Evolutionary conservation across 768 basidiomycete genomes (phyloP), one percentile per base, ranked within the genome.

Genomic region (Mycena rebaudengoi): DNA sequence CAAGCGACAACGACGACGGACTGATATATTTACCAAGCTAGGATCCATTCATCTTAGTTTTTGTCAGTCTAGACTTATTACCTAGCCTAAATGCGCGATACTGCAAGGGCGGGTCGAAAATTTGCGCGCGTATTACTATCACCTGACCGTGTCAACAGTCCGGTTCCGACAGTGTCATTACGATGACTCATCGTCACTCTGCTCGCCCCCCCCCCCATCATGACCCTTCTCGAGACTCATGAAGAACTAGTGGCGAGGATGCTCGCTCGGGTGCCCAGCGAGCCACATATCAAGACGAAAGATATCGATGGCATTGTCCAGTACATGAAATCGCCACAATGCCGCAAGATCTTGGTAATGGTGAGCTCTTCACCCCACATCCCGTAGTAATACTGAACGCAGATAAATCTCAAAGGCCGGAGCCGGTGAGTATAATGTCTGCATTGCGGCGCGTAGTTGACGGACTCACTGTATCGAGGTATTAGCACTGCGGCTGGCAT

Each of bases 281-380:
- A 48, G 18, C 46, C 46, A n/a, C 16, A 48, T 26, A 48, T 48
- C 46, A 48, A 48, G 46, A 48, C 46, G 16, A 48, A 48, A 30
- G 46, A 48, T 12, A 48, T 48, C 46, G 46, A 48, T n/a, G 46
- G 46, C 46, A 48, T 48, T 29, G 46, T 48, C 29, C 25, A 48
- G 28, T 48, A 48, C 29, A 48, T 48, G 46, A 48, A 48, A 26
- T 48, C 46, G 26, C 46, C 28, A 14, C 28, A 48, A 29, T 48
- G 46, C 46, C 16, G 20, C 8, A 48, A 48, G 46, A 48, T 48
- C 46, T 14, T 48, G n/a, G 46, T 48, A 26, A 48, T 48, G 46
- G 46, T 48, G 28, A 16, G 46, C 28, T 28, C 46, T 46, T 28
- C 16, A 4, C 7, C 12, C 12, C 2, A n/a, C 46, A 48, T 20